A percentile compares a stretch with the other conserved stretches of the same genome.
Conservation (phyloP, 306 rosid genomes). For the Cucurbita argyrosperma region DNA sequence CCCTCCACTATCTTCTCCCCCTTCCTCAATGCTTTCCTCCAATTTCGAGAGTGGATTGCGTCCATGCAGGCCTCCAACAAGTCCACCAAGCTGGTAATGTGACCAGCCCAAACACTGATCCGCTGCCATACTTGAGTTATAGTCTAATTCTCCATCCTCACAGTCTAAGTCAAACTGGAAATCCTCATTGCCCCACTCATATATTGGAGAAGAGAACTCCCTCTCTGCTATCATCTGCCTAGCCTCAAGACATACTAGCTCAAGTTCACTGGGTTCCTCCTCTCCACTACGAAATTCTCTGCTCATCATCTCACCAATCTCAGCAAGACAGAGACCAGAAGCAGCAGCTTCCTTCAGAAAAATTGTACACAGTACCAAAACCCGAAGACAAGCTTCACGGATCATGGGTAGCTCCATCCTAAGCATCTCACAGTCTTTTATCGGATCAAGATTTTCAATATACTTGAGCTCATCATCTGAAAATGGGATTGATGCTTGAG, state of each 20-base stretch:
- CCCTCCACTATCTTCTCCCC: slow-evolving; percentile 30
- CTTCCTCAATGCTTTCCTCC: slow-evolving; percentile 69
- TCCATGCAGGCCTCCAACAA: slow-evolving; percentile 26
- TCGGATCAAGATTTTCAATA: slow-evolving; percentile 47
- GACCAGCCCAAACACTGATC: slow-evolving; percentile 31
- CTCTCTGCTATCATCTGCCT: slow-evolving; percentile 54
- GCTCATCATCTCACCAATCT: slow-evolving; percentile 98
- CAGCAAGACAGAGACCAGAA: slow-evolving; percentile 75
- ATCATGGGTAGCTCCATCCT: slow-evolving; percentile 81
- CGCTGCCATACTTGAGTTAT: slow-evolving; percentile 9
- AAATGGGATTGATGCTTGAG: slow-evolving; percentile 94
- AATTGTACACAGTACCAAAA: slow-evolving; percentile 77
- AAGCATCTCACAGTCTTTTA: slow-evolving; percentile 59
- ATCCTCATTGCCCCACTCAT: slow-evolving; percentile 39
- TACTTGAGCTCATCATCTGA: slow-evolving; percentile 81
- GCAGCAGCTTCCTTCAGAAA: slow-evolving; percentile 80
- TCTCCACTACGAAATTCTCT: slow-evolving; percentile 78
- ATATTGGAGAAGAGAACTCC: slow-evolving; percentile 47
- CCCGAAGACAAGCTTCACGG: slow-evolving; percentile 86
- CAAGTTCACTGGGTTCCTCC: slow-evolving; percentile 97
- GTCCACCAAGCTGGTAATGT: slow-evolving; percentile 32
- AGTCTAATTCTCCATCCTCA: slow-evolving; percentile 42
- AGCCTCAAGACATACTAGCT: slow-evolving; percentile 81
- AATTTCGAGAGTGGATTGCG: slow-evolving; percentile 57
- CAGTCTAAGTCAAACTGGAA: slow-evolving; percentile 57